Evolutionary conservation across 371 early-diverging fungal genomes (phyloP), one percentile per base, ranked within the genome.

Genomic region (Mortierella sp.): DNA sequence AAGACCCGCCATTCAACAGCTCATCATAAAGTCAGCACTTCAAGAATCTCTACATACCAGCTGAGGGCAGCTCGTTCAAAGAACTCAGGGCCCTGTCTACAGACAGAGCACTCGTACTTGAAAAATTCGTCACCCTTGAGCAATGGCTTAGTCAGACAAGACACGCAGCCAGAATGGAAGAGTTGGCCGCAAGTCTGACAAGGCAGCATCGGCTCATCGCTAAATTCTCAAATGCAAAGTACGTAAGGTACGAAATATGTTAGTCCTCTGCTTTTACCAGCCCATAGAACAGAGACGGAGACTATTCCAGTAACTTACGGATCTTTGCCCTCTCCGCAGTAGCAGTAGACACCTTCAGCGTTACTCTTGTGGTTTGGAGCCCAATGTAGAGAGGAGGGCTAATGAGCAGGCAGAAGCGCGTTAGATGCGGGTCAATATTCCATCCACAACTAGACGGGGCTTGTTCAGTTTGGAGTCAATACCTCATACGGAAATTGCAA

Each of bases 61-160:
- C 89, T 92, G 65, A 91, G 78, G 30, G 80, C 81, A 14, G 85
- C 80, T 31, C 93, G 83, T 55, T 82, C 81, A 62, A 85, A 90
- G 42, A 70, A 72, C 60, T 90, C 89, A 26, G 65, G 71, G 14
- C 84, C 83, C 19, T 80, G 69, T n/a, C 79, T 84, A 78, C 92
- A 92, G 3, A 84, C 85, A 11, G 84, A 81, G 72, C 93, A 92
- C n/a, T 64, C 81, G 70, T 89, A 92, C 27, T 72, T 79, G 65
- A 85, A 88, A 61, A 89, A 92, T 31, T 70, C 70, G 70, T 92
- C 93, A 9, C 91, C 92, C 28, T 72, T 80, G 11, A 92, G 67
- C 19, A 87, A 79, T 28, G 81, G 80, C 37, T 84, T 85, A 24
- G 84, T 67, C 19, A 83, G 50, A 57, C 82, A 84, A 1, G 66